Conservation (phyloP, 768 basidiomycete genomes). For the Phylloporus sp. region DNA sequence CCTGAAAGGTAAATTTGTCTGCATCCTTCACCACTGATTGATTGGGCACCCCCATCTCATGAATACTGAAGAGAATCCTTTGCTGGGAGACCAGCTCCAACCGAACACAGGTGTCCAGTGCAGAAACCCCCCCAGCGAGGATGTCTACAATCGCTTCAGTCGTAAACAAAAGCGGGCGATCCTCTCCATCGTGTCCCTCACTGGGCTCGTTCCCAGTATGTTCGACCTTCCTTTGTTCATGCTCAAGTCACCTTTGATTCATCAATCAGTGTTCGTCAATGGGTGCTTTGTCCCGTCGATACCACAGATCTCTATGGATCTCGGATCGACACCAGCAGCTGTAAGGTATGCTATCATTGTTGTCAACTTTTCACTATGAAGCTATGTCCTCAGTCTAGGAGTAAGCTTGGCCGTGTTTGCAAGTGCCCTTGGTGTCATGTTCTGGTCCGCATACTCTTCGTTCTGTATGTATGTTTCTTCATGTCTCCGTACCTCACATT, state of each 20-base stretch:
- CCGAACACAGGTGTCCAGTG: neutral
- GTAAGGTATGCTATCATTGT: constrained; percentile 42
- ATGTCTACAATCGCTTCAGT: constrained; percentile 57
- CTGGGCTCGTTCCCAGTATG: constrained; percentile 59
- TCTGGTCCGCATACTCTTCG: constrained; percentile 49
- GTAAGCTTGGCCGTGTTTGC: constrained; percentile 49
- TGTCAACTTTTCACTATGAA: neutral
- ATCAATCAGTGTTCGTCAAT: constrained; percentile 54
- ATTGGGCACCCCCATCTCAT: constrained; percentile 9
- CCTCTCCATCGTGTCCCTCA: constrained; percentile 51
- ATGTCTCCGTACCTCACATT: neutral
- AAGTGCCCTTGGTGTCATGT: constrained; percentile 41
- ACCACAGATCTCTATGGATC: constrained; percentile 64
- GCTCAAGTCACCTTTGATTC: neutral
- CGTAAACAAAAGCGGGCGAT: constrained; percentile 47
- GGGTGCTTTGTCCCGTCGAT: constrained; percentile 72
- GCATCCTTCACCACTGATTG: too few relatives aligned
- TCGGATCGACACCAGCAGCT: constrained; percentile 49
- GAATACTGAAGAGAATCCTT: constrained; percentile 27
- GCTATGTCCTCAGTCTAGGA: constrained; percentile 33
- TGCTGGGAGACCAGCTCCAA: constrained; percentile 15
- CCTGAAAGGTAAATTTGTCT: too few relatives aligned
- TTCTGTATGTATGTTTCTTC: constrained; percentile 42
- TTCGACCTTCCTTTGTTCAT: neutral
- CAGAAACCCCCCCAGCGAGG: constrained; percentile 14